phyloP scores from a whole-genome alignment of 139 green algal genomes.

The Chlamydomonas eustigma region DNA sequence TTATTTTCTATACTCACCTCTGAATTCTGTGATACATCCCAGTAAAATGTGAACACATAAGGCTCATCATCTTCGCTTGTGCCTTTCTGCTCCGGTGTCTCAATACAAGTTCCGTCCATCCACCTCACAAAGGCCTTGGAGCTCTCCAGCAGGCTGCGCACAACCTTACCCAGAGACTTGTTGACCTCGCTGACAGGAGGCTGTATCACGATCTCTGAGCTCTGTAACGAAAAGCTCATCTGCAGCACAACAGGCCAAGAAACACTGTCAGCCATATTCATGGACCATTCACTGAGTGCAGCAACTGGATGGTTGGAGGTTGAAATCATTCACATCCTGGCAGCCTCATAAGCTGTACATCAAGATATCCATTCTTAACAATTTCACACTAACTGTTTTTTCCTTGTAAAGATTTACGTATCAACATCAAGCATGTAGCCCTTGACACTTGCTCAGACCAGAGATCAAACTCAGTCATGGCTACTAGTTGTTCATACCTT shows the following conservation, averaged over 20 bases:
- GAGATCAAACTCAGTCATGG: background rate
- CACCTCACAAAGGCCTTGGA: constrained; percentile 80
- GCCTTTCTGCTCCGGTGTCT: constrained; percentile 64
- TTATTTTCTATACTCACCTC: constrained; percentile 44
- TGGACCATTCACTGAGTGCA: no score
- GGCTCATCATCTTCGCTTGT: constrained; percentile 64
- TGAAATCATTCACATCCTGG: no score
- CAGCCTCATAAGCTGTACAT: no score
- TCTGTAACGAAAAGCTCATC: constrained; percentile 60
- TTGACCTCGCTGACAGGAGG: constrained; percentile 75
- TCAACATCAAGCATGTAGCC: no score
- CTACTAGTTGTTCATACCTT: constrained; percentile 23
- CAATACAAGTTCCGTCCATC: constrained; percentile 89
- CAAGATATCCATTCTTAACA: no score
- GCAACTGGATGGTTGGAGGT: no score
- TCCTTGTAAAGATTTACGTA: no score
- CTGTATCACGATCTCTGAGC: constrained; percentile 73
- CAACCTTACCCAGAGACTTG: constrained; percentile 61
- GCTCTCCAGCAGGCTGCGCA: constrained; percentile 67
- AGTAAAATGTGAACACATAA: constrained; percentile 76
- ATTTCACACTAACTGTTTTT: no score
- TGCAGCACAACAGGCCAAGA: no score
- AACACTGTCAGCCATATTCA: no score
- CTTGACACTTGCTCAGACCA: background rate
- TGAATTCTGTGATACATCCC: constrained; percentile 65